These are phyloP conservation scores for Camellia lanceoleosa DNA, from an alignment of 148 eudicot genomes.

Conservation along the genomic window DNA sequence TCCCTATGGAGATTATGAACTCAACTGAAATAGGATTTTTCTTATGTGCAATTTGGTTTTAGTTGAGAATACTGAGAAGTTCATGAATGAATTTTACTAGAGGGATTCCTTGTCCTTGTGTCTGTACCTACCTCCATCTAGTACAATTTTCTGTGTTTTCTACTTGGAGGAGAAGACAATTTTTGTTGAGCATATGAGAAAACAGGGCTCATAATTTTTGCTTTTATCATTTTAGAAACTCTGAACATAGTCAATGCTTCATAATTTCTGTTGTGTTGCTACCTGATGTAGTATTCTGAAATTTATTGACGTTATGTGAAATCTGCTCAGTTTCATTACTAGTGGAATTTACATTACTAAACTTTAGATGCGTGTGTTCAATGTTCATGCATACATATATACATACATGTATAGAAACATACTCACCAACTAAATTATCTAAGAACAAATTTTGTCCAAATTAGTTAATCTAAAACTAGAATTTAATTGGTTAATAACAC, in stretches of 20 bases:
- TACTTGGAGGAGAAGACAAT: neutral
- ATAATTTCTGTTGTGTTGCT: neutral
- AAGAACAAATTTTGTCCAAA: too few species aligned
- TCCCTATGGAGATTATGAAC: too few species aligned
- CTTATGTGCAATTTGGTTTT: neutral
- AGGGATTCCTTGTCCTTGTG: neutral
- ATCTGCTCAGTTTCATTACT: neutral
- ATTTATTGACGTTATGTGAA: neutral
- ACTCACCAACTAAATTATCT: too few species aligned
- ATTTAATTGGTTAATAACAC: too few species aligned
- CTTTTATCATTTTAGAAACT: neutral
- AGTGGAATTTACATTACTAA: neutral
- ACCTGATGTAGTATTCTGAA: neutral
- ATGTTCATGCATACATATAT: neutral
- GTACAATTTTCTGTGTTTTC: neutral
- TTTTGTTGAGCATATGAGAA: neutral
- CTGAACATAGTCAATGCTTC: neutral
- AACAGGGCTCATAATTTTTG: neutral
- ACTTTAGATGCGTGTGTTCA: neutral
- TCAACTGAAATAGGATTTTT: too few species aligned
- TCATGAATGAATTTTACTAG: neutral
- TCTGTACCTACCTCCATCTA: neutral
- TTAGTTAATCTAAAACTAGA: too few species aligned
- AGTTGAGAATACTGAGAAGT: neutral
- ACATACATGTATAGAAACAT: neutral